Conservation (phyloP, 2,329 filamentous ascomycete genomes). For the Ceratocystis papillata region DNA sequence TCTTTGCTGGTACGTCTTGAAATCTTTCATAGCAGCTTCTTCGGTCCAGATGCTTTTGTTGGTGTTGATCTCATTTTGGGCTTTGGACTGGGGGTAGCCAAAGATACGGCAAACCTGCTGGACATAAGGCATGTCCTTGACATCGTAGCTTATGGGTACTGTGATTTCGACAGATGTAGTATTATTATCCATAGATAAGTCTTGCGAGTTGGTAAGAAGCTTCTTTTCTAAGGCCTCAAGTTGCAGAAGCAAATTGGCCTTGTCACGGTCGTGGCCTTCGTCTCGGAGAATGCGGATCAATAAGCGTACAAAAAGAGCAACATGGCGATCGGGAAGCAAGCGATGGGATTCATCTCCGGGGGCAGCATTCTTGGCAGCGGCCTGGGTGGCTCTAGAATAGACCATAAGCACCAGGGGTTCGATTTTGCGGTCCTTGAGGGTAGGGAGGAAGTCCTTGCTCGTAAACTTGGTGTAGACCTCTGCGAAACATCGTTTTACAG, state of each 20-base stretch:
- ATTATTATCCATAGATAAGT: constrained; percentile 44
- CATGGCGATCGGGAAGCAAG: constrained; percentile 81
- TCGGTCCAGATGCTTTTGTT: constrained; percentile 79
- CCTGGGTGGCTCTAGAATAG: constrained; percentile 87
- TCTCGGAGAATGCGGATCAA: constrained; percentile 69
- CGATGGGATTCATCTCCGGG: constrained; percentile 83
- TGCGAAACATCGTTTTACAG: constrained; percentile 87
- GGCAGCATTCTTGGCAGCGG: constrained; percentile 60
- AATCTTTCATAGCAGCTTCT: constrained; percentile 76
- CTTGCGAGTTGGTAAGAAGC: constrained; percentile 84
- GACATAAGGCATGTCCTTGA: constrained; percentile 94
- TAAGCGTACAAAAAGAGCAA: constrained; percentile 85
- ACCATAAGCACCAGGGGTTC: constrained; percentile 93
- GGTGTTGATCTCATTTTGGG: constrained; percentile 77
- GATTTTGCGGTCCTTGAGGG: constrained; percentile 82
- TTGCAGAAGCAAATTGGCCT: constrained; percentile 70
- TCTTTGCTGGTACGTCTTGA: constrained; percentile 87
- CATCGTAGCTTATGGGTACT: constrained; percentile 75
- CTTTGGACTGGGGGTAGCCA: constrained; percentile 63
- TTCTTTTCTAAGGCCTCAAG: constrained; percentile 82
- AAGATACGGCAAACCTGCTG: constrained; percentile 81
- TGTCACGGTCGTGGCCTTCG: constrained; percentile 73
- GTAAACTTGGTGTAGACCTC: constrained; percentile 91
- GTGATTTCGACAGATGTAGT: constrained; percentile 68
- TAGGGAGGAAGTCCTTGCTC: constrained; percentile 74